Percentiles rank a stretch among this genome's conserved stretches.
Conservation (phyloP, 306 rosid species). For the Mimosa bimucronata region DNA sequence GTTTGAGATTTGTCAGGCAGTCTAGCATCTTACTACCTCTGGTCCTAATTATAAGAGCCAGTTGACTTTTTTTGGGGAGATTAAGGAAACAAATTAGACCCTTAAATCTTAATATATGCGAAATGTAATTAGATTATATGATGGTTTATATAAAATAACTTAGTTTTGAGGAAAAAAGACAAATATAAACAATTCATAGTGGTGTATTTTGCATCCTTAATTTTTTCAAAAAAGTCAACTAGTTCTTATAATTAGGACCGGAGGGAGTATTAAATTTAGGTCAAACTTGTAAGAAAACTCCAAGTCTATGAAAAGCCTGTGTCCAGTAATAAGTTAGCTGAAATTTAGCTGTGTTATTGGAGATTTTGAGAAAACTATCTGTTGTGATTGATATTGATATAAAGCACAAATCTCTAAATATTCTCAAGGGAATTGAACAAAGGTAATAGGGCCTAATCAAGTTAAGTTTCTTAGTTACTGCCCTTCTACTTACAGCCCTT, state of each 20-base stretch:
- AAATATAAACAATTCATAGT: too few relatives aligned
- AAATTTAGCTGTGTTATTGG: background rate
- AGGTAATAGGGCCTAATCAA: background rate
- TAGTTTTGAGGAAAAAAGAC: too few relatives aligned
- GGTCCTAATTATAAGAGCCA: too few relatives aligned
- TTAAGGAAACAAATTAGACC: too few relatives aligned
- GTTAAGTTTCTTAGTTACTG: background rate
- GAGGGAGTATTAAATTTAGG: background rate
- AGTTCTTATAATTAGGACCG: too few relatives aligned
- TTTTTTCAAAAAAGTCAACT: too few relatives aligned
- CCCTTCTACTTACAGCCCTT: background rate
- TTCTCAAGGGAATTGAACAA: background rate
- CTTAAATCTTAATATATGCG: too few relatives aligned
- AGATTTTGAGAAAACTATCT: background rate
- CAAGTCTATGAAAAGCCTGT: background rate
- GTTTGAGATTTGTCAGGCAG: background rate
- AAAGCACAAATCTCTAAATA: background rate
- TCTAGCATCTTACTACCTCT: too few relatives aligned
- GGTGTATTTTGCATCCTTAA: too few relatives aligned
- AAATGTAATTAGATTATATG: too few relatives aligned
- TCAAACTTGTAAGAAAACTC: background rate
- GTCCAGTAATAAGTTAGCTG: background rate
- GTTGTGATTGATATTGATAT: background rate
- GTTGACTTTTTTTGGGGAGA: too few relatives aligned
- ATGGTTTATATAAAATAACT: too few relatives aligned